Conservation (phyloP, 176 grass and related monocot species). For the Bonia amplexicaulis region DNA sequence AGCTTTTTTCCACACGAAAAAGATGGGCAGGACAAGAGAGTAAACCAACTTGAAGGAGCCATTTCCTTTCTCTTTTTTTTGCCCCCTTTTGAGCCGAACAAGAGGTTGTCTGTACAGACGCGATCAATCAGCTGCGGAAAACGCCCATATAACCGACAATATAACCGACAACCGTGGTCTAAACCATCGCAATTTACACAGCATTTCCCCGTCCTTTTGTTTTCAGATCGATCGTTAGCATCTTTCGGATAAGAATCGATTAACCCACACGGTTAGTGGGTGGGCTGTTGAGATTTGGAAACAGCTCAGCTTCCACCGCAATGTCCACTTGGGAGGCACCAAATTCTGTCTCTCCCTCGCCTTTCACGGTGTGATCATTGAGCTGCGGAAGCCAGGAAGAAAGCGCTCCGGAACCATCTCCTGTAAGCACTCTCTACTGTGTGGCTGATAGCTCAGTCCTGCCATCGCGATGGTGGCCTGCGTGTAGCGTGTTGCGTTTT, state of each 20-base stretch:
- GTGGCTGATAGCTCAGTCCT: slow-evolving; percentile 28
- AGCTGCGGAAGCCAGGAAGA: slow-evolving; percentile 1
- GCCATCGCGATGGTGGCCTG: not conserved
- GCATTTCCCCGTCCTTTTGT: not conserved
- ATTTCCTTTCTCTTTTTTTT: not conserved
- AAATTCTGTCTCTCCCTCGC: slow-evolving; percentile 18
- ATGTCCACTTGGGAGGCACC: slow-evolving; percentile 25
- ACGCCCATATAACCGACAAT: not conserved
- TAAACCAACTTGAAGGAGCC: not conserved
- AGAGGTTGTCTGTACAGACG: not conserved
- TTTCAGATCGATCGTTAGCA: not conserved
- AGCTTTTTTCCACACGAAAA: slow-evolving; percentile 34
- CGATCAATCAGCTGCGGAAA: slow-evolving; percentile 5
- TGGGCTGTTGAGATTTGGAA: not conserved
- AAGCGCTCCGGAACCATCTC: slow-evolving; percentile 6
- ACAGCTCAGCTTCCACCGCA: slow-evolving; percentile 37
- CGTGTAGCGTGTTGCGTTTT: not conserved
- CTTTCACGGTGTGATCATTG: slow-evolving; percentile 14
- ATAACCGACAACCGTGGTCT: slow-evolving; percentile 1
- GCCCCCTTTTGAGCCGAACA: not conserved
- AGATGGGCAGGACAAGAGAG: not conserved
- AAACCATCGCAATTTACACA: not conserved
- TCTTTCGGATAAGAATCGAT: slow-evolving; percentile 16
- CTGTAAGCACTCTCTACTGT: slow-evolving; percentile 14
- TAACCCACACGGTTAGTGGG: slow-evolving; percentile 15